Percentiles rank a stretch among this genome's conserved stretches.
Conservation (phyloP, 2,329 filamentous ascomycete species). For the Pseudogymnoascus verrucosus region DNA sequence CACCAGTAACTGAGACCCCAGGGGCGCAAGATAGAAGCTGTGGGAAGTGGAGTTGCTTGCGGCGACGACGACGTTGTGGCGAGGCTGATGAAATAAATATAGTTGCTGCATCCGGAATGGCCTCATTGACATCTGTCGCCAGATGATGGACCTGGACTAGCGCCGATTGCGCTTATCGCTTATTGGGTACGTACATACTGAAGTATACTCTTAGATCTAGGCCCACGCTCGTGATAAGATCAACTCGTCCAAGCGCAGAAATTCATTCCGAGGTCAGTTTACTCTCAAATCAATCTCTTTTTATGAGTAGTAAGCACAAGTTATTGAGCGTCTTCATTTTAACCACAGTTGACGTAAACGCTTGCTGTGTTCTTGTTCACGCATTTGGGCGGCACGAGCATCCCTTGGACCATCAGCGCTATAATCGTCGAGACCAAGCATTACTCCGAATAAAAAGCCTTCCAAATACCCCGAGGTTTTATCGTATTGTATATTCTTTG, state of each 20-base stretch:
- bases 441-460: neutral
- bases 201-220: neutral
- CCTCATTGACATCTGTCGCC: slow-evolving; percentile 4
- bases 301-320: neutral
- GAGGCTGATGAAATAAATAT: slow-evolving; percentile 9
- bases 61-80: neutral
- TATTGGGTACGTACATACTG: slow-evolving; percentile 3
- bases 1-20: neutral
- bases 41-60: neutral
- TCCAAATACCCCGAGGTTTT: neutral
- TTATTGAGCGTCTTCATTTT: neutral
- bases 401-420: neutral
- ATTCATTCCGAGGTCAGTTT: neutral
- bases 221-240: neutral
- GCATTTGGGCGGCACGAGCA: neutral
- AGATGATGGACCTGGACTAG: slow-evolving; percentile 7
- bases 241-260: neutral
- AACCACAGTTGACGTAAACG: neutral
- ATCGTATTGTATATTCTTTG: neutral
- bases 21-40: neutral
- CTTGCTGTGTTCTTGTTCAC: neutral
- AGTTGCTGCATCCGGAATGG: slow-evolving; percentile 1
- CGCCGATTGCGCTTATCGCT: slow-evolving; percentile 6
- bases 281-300: neutral
- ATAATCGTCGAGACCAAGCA: neutral